A percentile compares a stretch with the other conserved stretches of the same genome.
These are phyloP conservation scores for Tieghemiomyces parasiticus DNA, from an alignment of 192 early-diverging fungal genomes.

Conservation along the genomic window DNA sequence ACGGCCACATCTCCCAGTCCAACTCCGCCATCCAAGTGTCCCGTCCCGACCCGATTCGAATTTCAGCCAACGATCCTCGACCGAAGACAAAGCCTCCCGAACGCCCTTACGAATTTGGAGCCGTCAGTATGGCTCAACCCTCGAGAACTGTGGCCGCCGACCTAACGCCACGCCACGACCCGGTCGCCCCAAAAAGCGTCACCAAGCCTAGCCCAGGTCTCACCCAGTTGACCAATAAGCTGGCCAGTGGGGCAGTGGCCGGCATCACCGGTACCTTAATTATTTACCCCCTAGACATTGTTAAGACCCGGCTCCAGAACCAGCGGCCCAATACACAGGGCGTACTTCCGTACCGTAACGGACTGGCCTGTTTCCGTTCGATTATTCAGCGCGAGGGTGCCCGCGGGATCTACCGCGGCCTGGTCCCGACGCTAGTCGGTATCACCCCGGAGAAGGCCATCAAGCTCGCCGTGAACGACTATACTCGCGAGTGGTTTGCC, in stretches of 20 bases:
- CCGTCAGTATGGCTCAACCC: too few relatives aligned
- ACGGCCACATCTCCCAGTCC: too few relatives aligned
- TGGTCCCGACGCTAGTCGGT: slow-evolving; percentile 31
- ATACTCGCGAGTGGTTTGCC: slow-evolving; percentile 26
- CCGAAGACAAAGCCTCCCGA: too few relatives aligned
- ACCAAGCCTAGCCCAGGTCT: background rate
- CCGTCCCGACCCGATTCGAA: too few relatives aligned
- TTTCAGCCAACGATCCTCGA: too few relatives aligned
- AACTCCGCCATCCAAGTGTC: too few relatives aligned
- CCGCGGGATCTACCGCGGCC: slow-evolving; percentile 30
- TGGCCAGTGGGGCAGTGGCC: slow-evolving; percentile 41
- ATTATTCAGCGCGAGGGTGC: slow-evolving; percentile 25
- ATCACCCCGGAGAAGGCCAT: slow-evolving; percentile 43
- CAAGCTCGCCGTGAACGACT: slow-evolving; percentile 40
- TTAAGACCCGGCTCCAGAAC: slow-evolving; percentile 55
- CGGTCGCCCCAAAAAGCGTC: background rate
- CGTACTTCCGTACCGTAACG: slow-evolving; percentile 31
- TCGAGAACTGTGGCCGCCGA: too few relatives aligned
- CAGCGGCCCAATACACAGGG: slow-evolving; percentile 31
- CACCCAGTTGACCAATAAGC: slow-evolving; percentile 15
- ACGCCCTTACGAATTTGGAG: too few relatives aligned
- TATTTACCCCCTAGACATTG: slow-evolving; percentile 53
- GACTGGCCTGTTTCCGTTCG: slow-evolving; percentile 23
- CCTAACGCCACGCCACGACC: too few relatives aligned
- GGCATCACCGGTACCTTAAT: slow-evolving; percentile 42